Conservation (phyloP, 768 basidiomycete species). For the Royoungia palumana region DNA sequence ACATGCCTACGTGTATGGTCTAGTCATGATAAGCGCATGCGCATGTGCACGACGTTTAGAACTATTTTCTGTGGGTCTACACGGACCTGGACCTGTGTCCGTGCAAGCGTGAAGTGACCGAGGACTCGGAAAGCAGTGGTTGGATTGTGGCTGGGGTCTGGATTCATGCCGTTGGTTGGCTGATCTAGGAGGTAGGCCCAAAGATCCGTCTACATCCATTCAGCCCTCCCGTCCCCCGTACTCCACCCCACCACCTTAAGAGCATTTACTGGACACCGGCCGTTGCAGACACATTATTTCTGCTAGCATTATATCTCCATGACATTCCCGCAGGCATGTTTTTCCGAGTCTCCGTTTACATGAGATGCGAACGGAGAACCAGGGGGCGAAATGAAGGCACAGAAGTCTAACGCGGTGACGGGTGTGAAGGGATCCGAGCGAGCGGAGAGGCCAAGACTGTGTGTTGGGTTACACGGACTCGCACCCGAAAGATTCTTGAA, state of each 20-base stretch:
- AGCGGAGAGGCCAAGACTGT: slow-evolving; percentile 24
- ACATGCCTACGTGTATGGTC: slow-evolving; percentile 27
- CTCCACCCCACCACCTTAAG: too few species aligned
- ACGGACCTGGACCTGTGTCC: slow-evolving; percentile 3
- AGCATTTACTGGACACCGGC: too few species aligned
- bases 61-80: neutral
- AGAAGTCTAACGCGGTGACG: slow-evolving; percentile 41
- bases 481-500: too few species aligned
- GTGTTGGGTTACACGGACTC: neutral
- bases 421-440: slow-evolving; percentile 44
- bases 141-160: neutral
- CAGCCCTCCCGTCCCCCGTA: too few species aligned
- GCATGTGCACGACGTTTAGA: neutral
- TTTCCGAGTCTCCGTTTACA: neutral
- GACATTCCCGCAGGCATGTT: slow-evolving; percentile 26
- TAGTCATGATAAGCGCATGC: slow-evolving; percentile 26
- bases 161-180: neutral
- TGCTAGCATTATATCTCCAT: too few species aligned
- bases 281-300: too few species aligned
- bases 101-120: slow-evolving; percentile 21
- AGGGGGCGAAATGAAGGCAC: slow-evolving; percentile 44
- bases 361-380: neutral
- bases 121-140: slow-evolving; percentile 25
- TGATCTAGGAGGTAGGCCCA: slow-evolving; percentile 12
- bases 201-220: too few species aligned